Evolutionary conservation across 352 stramenopile genomes (phyloP).

Genomic region (Phytophthora cactorum): DNA sequence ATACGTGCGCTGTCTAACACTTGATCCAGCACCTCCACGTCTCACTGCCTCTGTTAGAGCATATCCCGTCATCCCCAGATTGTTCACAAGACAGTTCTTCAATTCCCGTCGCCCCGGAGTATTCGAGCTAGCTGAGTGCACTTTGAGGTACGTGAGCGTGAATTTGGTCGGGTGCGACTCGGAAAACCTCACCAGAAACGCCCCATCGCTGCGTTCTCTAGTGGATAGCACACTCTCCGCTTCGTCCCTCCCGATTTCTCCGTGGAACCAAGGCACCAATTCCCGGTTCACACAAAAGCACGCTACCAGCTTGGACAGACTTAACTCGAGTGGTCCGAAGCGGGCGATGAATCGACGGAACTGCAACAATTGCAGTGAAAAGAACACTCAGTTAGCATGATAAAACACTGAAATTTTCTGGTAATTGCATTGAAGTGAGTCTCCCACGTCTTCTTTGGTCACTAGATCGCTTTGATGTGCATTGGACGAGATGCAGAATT

Average conservation of each 20-base stretch:
- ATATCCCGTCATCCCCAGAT: conserved; percentile 56
- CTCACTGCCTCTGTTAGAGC: conserved; percentile 53
- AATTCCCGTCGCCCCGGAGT: conserved; percentile 56
- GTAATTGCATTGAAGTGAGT: conserved; percentile 2
- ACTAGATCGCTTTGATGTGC: conserved; percentile 53
- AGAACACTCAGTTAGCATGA: conserved; percentile 5
- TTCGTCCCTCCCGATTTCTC: conserved; percentile 54
- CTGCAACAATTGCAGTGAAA: conserved; percentile 33
- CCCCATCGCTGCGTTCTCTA: conserved; percentile 49
- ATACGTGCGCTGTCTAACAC: conserved; percentile 48
- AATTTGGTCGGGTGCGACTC: conserved; percentile 82
- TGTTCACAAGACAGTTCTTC: conserved; percentile 78
- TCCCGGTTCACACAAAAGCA: conserved; percentile 68
- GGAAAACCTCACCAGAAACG: conserved; percentile 82
- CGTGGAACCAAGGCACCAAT: conserved; percentile 80
- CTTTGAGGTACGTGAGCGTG: conserved; percentile 80
- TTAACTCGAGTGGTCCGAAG: conserved; percentile 71
- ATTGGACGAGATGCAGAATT: conserved; percentile 56
- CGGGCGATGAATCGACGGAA: conserved; percentile 70
- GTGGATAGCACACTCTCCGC: conserved; percentile 50
- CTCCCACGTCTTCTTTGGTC: conserved; percentile 47
- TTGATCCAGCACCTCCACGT: conserved; percentile 10
- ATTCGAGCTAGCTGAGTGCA: conserved; percentile 42
- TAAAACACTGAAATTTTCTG: background rate
- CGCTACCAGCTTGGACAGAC: conserved; percentile 61